These are phyloP conservation scores for Diversispora eburnea DNA, from an alignment of 192 early-diverging fungal genomes.

Conservation along the genomic window DNA sequence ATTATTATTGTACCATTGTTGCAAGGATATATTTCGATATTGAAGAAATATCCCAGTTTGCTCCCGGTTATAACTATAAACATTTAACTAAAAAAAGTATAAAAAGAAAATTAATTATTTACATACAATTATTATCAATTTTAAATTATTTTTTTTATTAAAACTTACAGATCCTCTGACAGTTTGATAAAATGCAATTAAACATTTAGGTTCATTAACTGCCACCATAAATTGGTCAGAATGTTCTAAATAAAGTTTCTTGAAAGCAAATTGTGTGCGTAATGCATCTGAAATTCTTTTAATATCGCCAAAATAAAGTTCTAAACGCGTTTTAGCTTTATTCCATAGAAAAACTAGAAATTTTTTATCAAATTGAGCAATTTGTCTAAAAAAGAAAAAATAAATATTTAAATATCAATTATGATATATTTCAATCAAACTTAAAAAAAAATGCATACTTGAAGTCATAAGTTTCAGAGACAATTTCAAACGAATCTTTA, in stretches of 20 bases:
- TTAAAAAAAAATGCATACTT: background rate
- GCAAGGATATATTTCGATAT: constrained; percentile 24
- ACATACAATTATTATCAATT: background rate
- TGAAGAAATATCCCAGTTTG: background rate
- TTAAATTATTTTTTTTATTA: background rate
- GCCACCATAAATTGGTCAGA: background rate
- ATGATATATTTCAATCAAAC: background rate
- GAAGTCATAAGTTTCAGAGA: constrained; percentile 12
- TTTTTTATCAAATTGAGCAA: constrained; percentile 19
- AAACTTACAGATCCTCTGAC: constrained; percentile 18
- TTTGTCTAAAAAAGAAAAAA: background rate
- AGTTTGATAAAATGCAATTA: constrained; percentile 24
- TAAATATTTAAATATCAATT: background rate
- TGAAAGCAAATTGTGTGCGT: background rate
- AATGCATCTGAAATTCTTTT: background rate
- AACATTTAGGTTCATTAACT: constrained; percentile 26
- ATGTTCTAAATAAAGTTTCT: background rate
- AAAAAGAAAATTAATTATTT: background rate
- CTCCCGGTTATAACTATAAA: constrained; percentile 12
- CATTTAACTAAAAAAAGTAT: constrained; percentile 17
- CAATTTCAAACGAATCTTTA: background rate
- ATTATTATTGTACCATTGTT: constrained; percentile 21
- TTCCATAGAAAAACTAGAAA: constrained; percentile 18
- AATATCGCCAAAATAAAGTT: constrained; percentile 12
- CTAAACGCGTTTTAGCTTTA: background rate